Base-by-base conservation (phyloP, 768 basidiomycete species). In the Leucogyrophana mollusca region DNA sequence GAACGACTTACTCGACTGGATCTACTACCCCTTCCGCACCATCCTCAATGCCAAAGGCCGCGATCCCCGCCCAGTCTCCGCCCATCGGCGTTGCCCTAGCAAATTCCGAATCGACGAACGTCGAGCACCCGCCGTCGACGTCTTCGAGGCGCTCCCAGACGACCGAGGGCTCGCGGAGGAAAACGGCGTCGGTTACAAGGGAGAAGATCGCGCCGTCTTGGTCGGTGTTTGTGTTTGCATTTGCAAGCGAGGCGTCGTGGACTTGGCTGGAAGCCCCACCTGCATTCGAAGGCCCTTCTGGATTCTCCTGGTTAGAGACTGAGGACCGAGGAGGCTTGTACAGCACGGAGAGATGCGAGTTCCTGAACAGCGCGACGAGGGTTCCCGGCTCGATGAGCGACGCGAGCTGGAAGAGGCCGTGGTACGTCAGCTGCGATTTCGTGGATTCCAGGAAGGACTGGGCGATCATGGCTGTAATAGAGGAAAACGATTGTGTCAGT, bases 81-180 rank as follows among this genome's bases (percentile, higher is more conserved):
- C 27, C 27, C 27, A 30, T 30, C n/a, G n/a, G n/a, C n/a, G n/a
- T n/a, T n/a, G n/a, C n/a, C n/a, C n/a, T n/a, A n/a, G n/a, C 62
- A 47, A 95, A 87, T 37, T 80, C 68, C 1, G 81, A 77, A 59
- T 94, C 91, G 17, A 87, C 87, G 57, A 93, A 95, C 4, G 78
- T 77, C 23, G 87, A 81, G 52, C 73, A 83, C 2, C 80, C 76
- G 1, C 90, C 90, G 49, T 95, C 92, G 23, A 94, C 77, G 57
- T 95, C 94, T 55, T 89, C 90, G 22, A 96, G 68, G 16, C 85
- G 80, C 66, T 96, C 94, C 94, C 94, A 96, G 3, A 94, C 86
- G 20, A 95, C 80, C 14, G 80, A 80, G 0, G 82, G 72, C 60
- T 95, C 93, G 46, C 79, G 64, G 2, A 84, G 67, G 62, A 96